Evolutionary conservation across 305 asterid species (phyloP).

Genomic region (Fraxinus dipetala): DNA sequence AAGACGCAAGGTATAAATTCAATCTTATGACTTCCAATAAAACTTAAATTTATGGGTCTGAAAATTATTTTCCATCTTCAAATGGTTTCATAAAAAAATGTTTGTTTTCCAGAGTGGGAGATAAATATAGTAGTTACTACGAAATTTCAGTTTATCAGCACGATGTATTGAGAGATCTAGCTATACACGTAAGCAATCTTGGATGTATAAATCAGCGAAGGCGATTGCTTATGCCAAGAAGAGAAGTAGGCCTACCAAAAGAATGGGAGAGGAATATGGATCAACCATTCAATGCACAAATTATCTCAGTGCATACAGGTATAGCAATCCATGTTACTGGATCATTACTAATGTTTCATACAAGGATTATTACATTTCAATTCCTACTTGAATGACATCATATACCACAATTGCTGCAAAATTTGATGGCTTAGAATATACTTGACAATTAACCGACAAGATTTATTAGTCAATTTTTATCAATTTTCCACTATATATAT

Average conservation of each 20-base stretch:
- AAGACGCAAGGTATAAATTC: slow-evolving; percentile 61
- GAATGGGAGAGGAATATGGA: slow-evolving; percentile 84
- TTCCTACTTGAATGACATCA: neutral
- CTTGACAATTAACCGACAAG: neutral
- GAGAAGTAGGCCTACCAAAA: slow-evolving; percentile 65
- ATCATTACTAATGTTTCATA: neutral
- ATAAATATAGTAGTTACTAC: slow-evolving; percentile 73
- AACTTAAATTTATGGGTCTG: neutral
- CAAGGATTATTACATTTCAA: neutral
- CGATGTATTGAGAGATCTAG: slow-evolving; percentile 84
- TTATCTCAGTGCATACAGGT: slow-evolving; percentile 86
- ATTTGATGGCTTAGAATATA: neutral
- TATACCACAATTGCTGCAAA: neutral
- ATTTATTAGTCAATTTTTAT: neutral
- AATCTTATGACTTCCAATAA: neutral
- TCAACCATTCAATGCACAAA: slow-evolving; percentile 66
- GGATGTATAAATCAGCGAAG: slow-evolving; percentile 54
- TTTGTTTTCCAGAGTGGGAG: slow-evolving; percentile 61
- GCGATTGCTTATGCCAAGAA: slow-evolving; percentile 76
- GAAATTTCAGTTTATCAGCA: slow-evolving; percentile 87
- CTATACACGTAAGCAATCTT: slow-evolving; percentile 60
- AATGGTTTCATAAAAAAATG: neutral
- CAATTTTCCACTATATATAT: neutral
- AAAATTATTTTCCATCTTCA: neutral
- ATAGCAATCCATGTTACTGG: slow-evolving; percentile 14